A percentile compares a stretch with the other conserved stretches of the same genome.
phyloP scores from a whole-genome alignment of 2,329 filamentous ascomycete species.

The Annulohypoxylon truncatum region DNA sequence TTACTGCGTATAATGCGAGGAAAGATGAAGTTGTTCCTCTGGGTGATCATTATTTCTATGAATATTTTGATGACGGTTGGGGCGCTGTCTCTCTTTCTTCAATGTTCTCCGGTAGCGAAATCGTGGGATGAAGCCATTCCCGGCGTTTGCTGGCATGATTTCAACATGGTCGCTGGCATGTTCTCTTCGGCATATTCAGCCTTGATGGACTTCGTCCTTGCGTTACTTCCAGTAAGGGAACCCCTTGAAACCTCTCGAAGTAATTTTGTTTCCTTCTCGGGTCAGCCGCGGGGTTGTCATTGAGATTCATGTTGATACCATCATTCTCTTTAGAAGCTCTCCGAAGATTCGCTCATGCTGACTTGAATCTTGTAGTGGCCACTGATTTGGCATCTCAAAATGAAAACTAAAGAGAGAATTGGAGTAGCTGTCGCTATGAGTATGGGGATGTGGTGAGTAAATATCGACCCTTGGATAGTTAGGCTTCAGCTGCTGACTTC shows the following conservation, averaged over 20 bases:
- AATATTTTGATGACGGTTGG: constrained; percentile 12
- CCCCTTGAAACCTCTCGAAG: background rate
- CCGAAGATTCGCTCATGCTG: background rate
- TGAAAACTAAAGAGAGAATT: constrained; percentile 14
- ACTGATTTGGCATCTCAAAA: constrained; percentile 19
- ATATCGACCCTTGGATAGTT: background rate
- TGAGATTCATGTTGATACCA: background rate
- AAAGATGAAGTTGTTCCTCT: constrained; percentile 1
- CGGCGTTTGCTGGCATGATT: constrained; percentile 7
- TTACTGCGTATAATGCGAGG: constrained; percentile 10
- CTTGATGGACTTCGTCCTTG: constrained; percentile 24
- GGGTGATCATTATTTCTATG: constrained; percentile 19
- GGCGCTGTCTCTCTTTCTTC: constrained; percentile 17
- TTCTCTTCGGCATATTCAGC: constrained; percentile 18
- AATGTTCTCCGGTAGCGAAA: constrained; percentile 10
- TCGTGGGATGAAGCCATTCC: constrained; percentile 15
- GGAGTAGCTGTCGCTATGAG: constrained; percentile 19
- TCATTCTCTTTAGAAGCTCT: background rate
- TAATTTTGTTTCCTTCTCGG: background rate
- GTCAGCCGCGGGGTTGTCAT: background rate
- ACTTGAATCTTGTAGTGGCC: constrained; percentile 1
- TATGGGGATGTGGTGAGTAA: constrained; percentile 17
- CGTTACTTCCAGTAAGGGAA: constrained; percentile 16
- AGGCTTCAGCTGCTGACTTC: background rate
- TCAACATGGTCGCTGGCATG: constrained; percentile 13